Conservation (phyloP, 805 yeast genomes). For the Kodamaea kaohsiungensis region DNA sequence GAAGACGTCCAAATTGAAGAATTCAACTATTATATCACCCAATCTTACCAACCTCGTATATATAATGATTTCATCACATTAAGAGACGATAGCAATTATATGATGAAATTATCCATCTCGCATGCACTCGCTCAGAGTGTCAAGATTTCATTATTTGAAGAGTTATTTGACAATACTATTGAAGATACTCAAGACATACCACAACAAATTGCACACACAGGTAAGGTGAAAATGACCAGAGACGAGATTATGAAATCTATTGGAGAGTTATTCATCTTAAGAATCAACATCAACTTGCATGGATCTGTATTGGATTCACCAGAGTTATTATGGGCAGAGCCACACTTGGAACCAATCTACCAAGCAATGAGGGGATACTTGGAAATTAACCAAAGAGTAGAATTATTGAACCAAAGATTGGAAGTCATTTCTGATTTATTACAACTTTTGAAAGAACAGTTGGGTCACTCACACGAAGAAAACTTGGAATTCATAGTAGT, state of each 20-base stretch:
- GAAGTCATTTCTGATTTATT: conserved; percentile 92
- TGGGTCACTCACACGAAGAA: conserved; percentile 92
- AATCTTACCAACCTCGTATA: conserved; percentile 91
- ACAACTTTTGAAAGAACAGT: conserved; percentile 95
- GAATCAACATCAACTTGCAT: conserved; percentile 79
- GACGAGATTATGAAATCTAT: conserved; percentile 96
- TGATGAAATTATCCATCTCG: conserved; percentile 89
- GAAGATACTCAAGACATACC: conserved; percentile 98
- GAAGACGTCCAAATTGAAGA: conserved; percentile 95
- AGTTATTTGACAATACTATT: conserved; percentile 92
- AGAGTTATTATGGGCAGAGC: conserved; percentile 98
- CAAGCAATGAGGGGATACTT: conserved; percentile 95
- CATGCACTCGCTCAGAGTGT: conserved; percentile 97
- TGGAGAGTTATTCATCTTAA: conserved; percentile 88
- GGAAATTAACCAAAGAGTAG: conserved; percentile 93
- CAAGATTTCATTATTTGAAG: conserved; percentile 93
- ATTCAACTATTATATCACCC: conserved; percentile 91
- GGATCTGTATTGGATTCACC: conserved; percentile 94
- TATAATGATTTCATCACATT: conserved; percentile 94
- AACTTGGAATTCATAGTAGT: conserved; percentile 90
- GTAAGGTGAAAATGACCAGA: conserved; percentile 91
- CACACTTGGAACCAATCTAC: conserved; percentile 94
- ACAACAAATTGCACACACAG: conserved; percentile 90
- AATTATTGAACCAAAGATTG: conserved; percentile 82
- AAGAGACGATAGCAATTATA: conserved; percentile 85